Base-by-base conservation (phyloP, 495 filamentous ascomycete genomes). In the Pyrenula massariospora region DNA sequence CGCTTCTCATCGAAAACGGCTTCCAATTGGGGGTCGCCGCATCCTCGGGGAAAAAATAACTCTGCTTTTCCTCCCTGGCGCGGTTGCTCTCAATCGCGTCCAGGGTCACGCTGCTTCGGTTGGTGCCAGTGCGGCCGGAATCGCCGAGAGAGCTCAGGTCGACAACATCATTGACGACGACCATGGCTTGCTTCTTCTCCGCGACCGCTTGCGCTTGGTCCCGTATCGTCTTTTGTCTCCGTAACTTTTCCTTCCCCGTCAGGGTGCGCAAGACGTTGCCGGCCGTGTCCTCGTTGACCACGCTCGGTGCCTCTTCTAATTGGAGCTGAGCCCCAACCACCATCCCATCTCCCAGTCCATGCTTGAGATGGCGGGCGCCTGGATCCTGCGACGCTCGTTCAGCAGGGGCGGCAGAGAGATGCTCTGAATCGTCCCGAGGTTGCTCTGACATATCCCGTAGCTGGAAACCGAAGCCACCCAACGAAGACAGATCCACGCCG, bases 1-100 rank as follows among this genome's bases (percentile, higher is more conserved):
- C 79, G 71, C 77, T 81, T 21, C 77, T 73, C 84, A 89, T 88
- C 0, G 79, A 81, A 55, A 86, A 77, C 0, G 86, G 86, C 58
- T 82, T 84, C 86, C 86, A 89, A 62, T 87, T 77, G 2, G 84
- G 83, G 59, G 79, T 76, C 42, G 72, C 65, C 12, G 70, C 66
- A 54, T 73, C 68, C 48, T 25, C 25, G 0, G 79, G 78, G 52
- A 77, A 80, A 60, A 78, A 81, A 5, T 75, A 68, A 58, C 77
- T 68, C 1, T 67, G 65, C 21, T 64, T 67, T 15, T 5, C 8
- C 15, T 15, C 31, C 15, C 15, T 42, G 24, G 54, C 59, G 20
- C 54, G 55, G 22, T 25, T 19, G 20, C 3, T 48, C 20, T 24
- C 50, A 19, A 42, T 24, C 21, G 21, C 10, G 20, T 54, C 54